Base-by-base conservation (phyloP, 192 early-diverging fungal genomes). In the Dissophora globulifera region DNA sequence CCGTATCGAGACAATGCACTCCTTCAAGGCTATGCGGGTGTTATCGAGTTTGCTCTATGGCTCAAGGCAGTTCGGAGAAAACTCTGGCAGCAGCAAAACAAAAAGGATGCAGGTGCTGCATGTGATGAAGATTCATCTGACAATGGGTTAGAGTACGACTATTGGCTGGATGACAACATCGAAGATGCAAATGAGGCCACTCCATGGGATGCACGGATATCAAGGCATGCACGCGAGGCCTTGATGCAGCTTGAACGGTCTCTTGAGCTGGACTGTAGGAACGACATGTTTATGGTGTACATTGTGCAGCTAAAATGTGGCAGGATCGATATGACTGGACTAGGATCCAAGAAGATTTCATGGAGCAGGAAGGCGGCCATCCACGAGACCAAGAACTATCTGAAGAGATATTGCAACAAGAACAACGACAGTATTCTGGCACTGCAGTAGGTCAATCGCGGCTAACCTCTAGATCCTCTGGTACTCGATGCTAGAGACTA, bases 21-120 rank as follows among this genome's bases (percentile, higher is more conserved):
- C 3, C n/a, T 67, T 13, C 38, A 48, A 33, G 72, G 63, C 5
- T 67, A 67, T 20, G 58, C 50, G 9, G 72, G 72, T 22, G 27
- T 76, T 2, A 48, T 64, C 20, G 63, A 76, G 22, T 76, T 66
- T 67, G 63, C 72, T 4, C 29, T 76, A 12, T 76, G 58, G 58
- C 47, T 13, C 13, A 67, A 45, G 45, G 27, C 26, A 4, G 26
- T 67, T 7, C 50, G 52, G 12, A 31, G 23, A 23, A 49, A 26
- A 8, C 38, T 5, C 17, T 15, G 15, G 29, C 45, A 51, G 20
- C 23, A 20, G 0, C 19, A 22, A 9, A 29, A 31, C 11, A 31
- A 49, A 19, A 11, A 10, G 0, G 33, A 30, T 5, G 17, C 20
- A 13, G 3, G 29, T 9, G 4, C n/a, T 6, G 27, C 2, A 2